These are phyloP conservation scores for Porogramme epimiltina DNA, from an alignment of 1,284 basidiomycete genomes.

Conservation along the genomic window DNA sequence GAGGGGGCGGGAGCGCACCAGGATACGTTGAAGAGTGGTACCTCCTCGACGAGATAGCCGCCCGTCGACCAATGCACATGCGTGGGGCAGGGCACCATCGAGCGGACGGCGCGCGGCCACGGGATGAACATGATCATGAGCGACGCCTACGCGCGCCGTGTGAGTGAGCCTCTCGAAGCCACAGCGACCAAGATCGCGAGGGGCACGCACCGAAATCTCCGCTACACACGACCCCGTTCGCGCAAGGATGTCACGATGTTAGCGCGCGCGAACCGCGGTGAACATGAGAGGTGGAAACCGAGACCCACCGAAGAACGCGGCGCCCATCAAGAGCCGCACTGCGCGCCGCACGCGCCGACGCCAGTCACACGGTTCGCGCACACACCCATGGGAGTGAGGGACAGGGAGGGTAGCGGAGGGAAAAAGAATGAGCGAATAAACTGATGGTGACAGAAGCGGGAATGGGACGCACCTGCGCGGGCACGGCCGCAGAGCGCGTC, in stretches of 20 bases:
- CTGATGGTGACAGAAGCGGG: not conserved
- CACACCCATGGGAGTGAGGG: not conserved
- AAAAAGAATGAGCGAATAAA: too few relatives aligned
- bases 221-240: not conserved
- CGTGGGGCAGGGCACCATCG: slow-evolving; percentile 2
- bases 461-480: slow-evolving; percentile 3
- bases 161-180: too few relatives aligned
- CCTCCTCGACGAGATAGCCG: slow-evolving; percentile 6
- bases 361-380: too few relatives aligned
- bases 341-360: not conserved
- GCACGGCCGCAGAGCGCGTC: slow-evolving; percentile 18
- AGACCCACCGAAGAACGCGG: slow-evolving; percentile 7
- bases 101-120: not conserved
- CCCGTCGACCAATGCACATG: slow-evolving; percentile 1
- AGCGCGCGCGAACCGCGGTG: not conserved
- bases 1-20: slow-evolving; percentile 18
- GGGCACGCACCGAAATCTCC: slow-evolving; percentile 4
- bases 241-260: not conserved
- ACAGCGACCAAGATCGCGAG: too few relatives aligned
- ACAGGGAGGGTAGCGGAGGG: too few relatives aligned
- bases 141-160: too few relatives aligned
- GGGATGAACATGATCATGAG: not conserved
- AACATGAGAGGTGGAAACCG: not conserved
- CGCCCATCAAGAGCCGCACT: slow-evolving; percentile 9
- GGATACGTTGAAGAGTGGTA: slow-evolving; percentile 2